Evolutionary conservation across 768 basidiomycete genomes (phyloP), one percentile per base, ranked within the genome.

Genomic region (Russula sp.): DNA sequence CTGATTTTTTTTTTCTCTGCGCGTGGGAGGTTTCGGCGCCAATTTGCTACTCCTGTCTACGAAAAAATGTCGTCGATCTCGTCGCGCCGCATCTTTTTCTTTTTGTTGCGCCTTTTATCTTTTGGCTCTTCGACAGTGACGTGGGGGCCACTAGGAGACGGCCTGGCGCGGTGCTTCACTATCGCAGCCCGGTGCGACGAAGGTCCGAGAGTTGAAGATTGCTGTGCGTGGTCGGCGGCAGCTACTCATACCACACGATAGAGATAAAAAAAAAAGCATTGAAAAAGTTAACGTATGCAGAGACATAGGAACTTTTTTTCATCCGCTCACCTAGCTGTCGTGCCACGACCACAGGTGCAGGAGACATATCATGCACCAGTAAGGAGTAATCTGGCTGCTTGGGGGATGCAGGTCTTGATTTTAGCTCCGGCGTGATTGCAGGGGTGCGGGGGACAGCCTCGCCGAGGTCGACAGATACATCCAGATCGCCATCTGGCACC

Each of bases 31-130:
- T n/a, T n/a, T n/a, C n/a, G n/a, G n/a, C n/a, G n/a, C n/a, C n/a
- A n/a, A 29, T 29, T 29, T 29, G 25, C 25, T 29, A n/a, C 22
- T 8, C 10, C 43, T 46, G 25, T 29, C 45, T 63, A 63, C 14
- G 60, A 48, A 45, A 67, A 67, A 39, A 67, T 67, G 25, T 67
- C 66, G 18, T 67, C 66, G 13, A 65, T 67, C 56, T 65, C 65
- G 38, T 67, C 64, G 9, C 39, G 51, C 10, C 5, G 52, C 41
- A 22, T 41, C 52, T 49, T 63, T 32, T 48, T 54, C 25, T 10
- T 3, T 39, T 58, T 63, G 45, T 29, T 10, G 18, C n/a, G 41
- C 39, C 18, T 49, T 48, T 53, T 48, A 52, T 25, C 52, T 32
- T 39, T 59, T 22, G 39, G 7, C 14, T 45, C 51, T 56, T 56